Evolutionary conservation across 1,284 basidiomycete genomes (phyloP), one percentile per base, ranked within the genome.

Genomic region (Moniliella sp.): DNA sequence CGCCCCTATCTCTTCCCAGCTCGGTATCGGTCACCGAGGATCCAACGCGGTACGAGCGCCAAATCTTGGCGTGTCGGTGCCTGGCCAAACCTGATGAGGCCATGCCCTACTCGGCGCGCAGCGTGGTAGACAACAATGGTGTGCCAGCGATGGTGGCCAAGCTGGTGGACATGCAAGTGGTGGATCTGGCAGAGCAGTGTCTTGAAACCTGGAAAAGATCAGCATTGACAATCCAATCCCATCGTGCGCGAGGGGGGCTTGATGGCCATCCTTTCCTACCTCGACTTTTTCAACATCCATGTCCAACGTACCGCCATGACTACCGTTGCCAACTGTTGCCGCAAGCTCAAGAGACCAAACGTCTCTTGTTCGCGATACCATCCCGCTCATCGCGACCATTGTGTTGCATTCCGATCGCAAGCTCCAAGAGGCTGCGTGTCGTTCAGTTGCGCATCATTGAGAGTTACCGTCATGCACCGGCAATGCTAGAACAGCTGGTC

Each of bases 261-360:
- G 21, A 42, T 43, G 12, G 54, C 56, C 7, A 47, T 54, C 39
- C 46, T 59, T 5, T 50, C 57, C 39, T 59, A 48, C 31, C 40
- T 59, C 33, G 56, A 59, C 40, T 59, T 59, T 28, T 59, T 59
- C 46, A 52, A 46, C 37, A 48, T 56, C 32, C 52, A 59, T 38
- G 50, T 59, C 25, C 56, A 59, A 41, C 46, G 56, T 16, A 56
- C 50, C 9, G 54, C 56, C 25, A 46, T 57, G 50, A 45, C 41
- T 4, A 46, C 52, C n/a, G 56, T 48, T 1, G 47, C 56, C 28
- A 45, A 59, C 27, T 58, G 55, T 43, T 57, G 51, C 27, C 45
- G 50, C 21, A 48, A 48, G 34, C 42, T 57, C 29, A 39, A 42
- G 42, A 15, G 50, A 48, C 14, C 36, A 39, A 25, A 42, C 47